Conservation (phyloP, 1,284 basidiomycete genomes). For the Apiotrichum brassicae region DNA sequence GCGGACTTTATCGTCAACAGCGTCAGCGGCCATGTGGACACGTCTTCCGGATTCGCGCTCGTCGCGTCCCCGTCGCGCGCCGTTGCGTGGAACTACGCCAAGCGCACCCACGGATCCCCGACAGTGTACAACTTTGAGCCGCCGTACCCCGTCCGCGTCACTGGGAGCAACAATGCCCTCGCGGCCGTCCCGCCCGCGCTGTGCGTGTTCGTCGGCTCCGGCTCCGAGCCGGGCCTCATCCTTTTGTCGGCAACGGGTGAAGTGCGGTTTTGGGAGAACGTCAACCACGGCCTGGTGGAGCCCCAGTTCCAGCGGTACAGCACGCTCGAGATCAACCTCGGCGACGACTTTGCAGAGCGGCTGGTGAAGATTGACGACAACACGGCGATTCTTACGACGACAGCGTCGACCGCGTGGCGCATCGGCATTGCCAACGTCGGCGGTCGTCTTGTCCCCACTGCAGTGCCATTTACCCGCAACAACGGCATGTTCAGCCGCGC, state of each 20-base stretch:
- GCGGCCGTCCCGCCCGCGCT: conserved; percentile 30
- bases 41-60: conserved; percentile 43
- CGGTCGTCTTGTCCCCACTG: conserved; percentile 31
- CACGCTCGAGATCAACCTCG: conserved; percentile 25
- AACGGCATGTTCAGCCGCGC: conserved; percentile 41
- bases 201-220: conserved; percentile 30
- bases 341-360: conserved; percentile 42
- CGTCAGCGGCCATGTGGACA: conserved; percentile 40
- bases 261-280: conserved; percentile 46
- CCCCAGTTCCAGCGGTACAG: conserved; percentile 25
- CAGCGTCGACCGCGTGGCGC: conserved; percentile 37
- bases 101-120: conserved; percentile 38
- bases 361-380: conserved; percentile 36
- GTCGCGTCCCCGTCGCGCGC: conserved; percentile 36
- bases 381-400: conserved; percentile 43
- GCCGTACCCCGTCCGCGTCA: conserved; percentile 24
- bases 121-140: conserved; percentile 41
- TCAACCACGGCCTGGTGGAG: conserved; percentile 41
- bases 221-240: conserved; percentile 47
- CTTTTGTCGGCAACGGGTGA: conserved; percentile 43
- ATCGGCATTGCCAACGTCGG: conserved; percentile 33
- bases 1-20: conserved; percentile 42
- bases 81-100: conserved; percentile 48
- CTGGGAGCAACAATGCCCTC: conserved; percentile 12
- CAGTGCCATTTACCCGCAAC: conserved; percentile 34